phyloP scores from a whole-genome alignment of 208 protist genomes.

The Leishmania guyanensis region DNA sequence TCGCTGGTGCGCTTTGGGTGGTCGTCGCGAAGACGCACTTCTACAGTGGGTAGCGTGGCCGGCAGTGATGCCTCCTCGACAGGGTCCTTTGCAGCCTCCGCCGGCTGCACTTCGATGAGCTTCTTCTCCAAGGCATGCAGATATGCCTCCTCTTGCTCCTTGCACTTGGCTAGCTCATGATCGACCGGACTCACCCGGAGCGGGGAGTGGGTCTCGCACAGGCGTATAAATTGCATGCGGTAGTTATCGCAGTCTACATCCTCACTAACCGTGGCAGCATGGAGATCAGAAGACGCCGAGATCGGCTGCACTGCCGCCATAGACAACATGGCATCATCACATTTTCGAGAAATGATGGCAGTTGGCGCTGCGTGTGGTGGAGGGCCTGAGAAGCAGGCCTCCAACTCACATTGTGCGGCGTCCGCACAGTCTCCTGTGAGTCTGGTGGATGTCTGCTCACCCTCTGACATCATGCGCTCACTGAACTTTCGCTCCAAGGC shows the following conservation, averaged over 20 bases:
- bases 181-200: constrained; percentile 36
- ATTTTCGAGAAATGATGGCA: no score
- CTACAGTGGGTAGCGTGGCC: neutral
- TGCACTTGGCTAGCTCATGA: constrained; percentile 38
- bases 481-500: constrained; percentile 33
- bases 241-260: constrained; percentile 11
- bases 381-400: neutral
- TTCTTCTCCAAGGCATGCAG: constrained; percentile 36
- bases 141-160: constrained; percentile 35
- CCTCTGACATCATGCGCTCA: no score
- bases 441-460: neutral
- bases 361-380: neutral
- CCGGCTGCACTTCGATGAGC: neutral
- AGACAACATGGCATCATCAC: neutral
- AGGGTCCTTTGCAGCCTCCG: neutral
- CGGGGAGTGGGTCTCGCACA: constrained; percentile 55
- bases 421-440: neutral
- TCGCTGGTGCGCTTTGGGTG: neutral
- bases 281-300: neutral
- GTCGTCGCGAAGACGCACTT: neutral
- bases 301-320: neutral
- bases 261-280: neutral
- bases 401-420: neutral
- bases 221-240: constrained; percentile 26
- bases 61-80: neutral